These are phyloP conservation scores for Cajanus cajan DNA, from an alignment of 306 rosid genomes.

Conservation along the genomic window DNA sequence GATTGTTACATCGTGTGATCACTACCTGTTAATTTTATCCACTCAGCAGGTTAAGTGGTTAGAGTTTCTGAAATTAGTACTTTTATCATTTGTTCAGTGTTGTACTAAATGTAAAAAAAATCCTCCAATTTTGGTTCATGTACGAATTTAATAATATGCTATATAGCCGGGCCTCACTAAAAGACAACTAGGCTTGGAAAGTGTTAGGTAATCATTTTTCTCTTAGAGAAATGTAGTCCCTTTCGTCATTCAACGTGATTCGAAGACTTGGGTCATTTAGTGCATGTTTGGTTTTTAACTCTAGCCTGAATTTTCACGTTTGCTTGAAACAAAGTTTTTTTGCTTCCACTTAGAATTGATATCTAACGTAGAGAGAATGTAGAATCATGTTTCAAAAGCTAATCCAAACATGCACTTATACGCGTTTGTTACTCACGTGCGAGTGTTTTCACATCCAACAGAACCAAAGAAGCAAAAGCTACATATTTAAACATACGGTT, in stretches of 20 bases:
- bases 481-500: too few species aligned
- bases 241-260: background rate
- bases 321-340: too few species aligned
- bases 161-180: background rate
- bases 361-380: too few species aligned
- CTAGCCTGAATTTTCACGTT: too few species aligned
- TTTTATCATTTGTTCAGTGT: background rate
- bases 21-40: conserved; percentile 11
- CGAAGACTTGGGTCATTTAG: too few species aligned
- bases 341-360: too few species aligned
- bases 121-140: background rate
- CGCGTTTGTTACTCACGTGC: too few species aligned
- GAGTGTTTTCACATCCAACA: too few species aligned
- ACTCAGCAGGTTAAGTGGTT: background rate
- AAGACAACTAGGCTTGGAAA: background rate
- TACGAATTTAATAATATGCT: background rate
- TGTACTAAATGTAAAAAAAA: background rate
- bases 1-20: conserved; percentile 2
- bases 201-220: background rate
- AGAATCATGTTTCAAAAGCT: too few species aligned
- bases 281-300: too few species aligned
- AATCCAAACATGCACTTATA: too few species aligned
- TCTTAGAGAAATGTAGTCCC: background rate
- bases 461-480: too few species aligned
- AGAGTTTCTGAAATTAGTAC: background rate